Evolutionary conservation across 2,329 filamentous ascomycete genomes (phyloP).

Genomic region (Raffaelea deltoideospora): DNA sequence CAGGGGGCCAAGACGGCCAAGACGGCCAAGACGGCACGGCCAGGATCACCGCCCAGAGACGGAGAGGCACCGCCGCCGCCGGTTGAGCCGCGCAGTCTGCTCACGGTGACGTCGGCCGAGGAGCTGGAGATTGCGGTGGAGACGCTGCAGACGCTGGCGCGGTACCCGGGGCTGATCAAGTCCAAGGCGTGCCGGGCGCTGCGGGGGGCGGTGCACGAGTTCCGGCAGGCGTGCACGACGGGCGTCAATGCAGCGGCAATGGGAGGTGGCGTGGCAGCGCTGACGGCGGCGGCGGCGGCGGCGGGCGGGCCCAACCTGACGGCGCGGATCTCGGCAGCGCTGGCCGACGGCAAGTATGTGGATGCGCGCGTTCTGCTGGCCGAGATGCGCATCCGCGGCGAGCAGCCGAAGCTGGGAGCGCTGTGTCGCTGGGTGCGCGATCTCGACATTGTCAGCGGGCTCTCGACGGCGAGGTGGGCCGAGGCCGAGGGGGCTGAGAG

Average conservation of each 20-base stretch:
- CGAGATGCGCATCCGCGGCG: conserved; percentile 53
- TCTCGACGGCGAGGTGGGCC: too few relatives aligned
- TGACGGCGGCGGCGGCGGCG: conserved; percentile 4
- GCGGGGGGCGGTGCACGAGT: conserved; percentile 51
- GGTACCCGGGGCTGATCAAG: conserved; percentile 49
- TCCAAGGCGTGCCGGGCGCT: conserved; percentile 53
- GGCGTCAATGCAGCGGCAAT: conserved; percentile 42
- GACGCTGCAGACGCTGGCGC: conserved; percentile 41
- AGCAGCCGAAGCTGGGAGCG: conserved; percentile 52
- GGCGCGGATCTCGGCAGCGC: conserved; percentile 47
- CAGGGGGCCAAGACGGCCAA: background rate
- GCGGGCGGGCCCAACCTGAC: conserved; percentile 47
- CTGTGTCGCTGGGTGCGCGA: conserved; percentile 60
- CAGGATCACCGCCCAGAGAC: conserved; percentile 19
- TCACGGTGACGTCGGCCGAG: conserved; percentile 42
- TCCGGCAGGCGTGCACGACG: conserved; percentile 53
- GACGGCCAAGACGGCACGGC: conserved; percentile 1
- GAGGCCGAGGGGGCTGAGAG: too few relatives aligned
- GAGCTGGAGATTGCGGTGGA: conserved; percentile 55
- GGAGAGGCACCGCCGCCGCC: too few relatives aligned
- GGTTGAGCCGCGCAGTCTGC: conserved; percentile 32
- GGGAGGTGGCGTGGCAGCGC: conserved; percentile 2
- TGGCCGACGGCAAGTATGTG: conserved; percentile 48
- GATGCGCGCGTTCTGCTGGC: conserved; percentile 52
- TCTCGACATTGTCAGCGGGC: conserved; percentile 51